These are phyloP conservation scores for Mycosarcoma mackinlayi DNA, from an alignment of 1,284 basidiomycete genomes.

Conservation along the genomic window DNA sequence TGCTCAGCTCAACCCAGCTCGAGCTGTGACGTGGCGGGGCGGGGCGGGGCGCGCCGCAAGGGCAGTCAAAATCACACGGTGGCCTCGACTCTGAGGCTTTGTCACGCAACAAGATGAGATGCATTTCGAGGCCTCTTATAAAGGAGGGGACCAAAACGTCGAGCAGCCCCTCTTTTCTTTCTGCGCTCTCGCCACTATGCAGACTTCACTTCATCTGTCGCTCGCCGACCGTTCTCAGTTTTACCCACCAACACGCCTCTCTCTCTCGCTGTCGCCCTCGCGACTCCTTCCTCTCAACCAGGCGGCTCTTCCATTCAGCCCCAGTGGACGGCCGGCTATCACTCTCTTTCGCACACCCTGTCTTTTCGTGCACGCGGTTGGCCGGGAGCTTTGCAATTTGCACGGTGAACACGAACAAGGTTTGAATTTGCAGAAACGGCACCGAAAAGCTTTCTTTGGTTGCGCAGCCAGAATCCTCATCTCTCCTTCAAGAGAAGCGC, in stretches of 20 bases:
- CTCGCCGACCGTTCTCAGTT: too few relatives aligned
- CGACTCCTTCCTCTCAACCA: background rate
- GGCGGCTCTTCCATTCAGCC: too few relatives aligned
- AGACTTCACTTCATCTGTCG: conserved; percentile 3
- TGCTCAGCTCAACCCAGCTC: background rate
- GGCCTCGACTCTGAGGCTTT: background rate
- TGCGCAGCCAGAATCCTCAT: background rate
- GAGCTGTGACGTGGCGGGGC: background rate
- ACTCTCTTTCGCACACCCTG: too few relatives aligned
- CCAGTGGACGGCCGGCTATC: too few relatives aligned
- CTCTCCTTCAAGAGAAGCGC: background rate
- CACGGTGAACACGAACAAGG: background rate
- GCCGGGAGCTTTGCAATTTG: background rate
- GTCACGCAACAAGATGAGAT: background rate
- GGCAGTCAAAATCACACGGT: background rate
- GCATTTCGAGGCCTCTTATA: background rate
- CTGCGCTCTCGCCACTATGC: background rate
- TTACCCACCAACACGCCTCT: background rate
- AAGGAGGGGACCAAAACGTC: background rate
- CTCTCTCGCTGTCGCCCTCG: background rate
- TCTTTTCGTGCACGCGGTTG: background rate
- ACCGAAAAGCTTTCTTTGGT: conserved; percentile 10
- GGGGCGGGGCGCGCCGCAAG: background rate
- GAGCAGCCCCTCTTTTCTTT: background rate
- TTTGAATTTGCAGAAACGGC: conserved; percentile 4